Evolutionary conservation across 2,329 filamentous ascomycete species (phyloP), one percentile per base, ranked within the genome.

Genomic region (Aureobasidium zeae): DNA sequence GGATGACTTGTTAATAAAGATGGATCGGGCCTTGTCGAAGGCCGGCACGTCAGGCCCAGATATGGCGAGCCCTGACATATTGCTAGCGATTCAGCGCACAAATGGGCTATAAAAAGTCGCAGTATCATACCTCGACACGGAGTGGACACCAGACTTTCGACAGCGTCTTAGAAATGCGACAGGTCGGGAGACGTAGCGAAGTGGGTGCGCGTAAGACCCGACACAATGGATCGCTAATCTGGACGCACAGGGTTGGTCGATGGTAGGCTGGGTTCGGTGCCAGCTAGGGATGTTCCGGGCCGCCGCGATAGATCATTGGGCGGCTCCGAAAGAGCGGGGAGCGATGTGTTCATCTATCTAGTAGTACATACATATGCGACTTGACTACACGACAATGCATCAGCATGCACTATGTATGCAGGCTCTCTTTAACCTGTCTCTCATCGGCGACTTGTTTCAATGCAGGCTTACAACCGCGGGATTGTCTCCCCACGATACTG

Each of bases 221-320:
- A 43, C 30, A 21, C 21, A 26, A 30, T 34, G 39, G 39, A 16
- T 21, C 28, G 16, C 39, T 33, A 43, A 43, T 34, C 21, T 34
- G 24, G 17, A 25, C 21, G 39, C 39, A 43, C 39, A 43, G 39
- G 38, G 38, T 42, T 42, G 28, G 38, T 42, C 38, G 38, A 42
- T 16, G 38, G 38, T 42, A 42, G 38, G 38, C 38, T 42, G 38
- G 38, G 28, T 42, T 24, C 32, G 28, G 28, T 34, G 39, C 30
- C 39, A 43, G 11, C 39, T 43, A 43, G 34, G 39, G 39, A 43
- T 29, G 29, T 34, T 43, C 39, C 39, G 39, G 39, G 29, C 39
- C 39, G 39, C 39, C 33, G 39, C n/a, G n/a, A n/a, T 19, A 43
- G 39, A 43, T 43, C 39, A 43, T 43, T 43, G 39, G 39, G 29